These are phyloP conservation scores for Paramecium primaurelia DNA, from an alignment of 73 alveolate genomes.

Conservation along the genomic window DNA sequence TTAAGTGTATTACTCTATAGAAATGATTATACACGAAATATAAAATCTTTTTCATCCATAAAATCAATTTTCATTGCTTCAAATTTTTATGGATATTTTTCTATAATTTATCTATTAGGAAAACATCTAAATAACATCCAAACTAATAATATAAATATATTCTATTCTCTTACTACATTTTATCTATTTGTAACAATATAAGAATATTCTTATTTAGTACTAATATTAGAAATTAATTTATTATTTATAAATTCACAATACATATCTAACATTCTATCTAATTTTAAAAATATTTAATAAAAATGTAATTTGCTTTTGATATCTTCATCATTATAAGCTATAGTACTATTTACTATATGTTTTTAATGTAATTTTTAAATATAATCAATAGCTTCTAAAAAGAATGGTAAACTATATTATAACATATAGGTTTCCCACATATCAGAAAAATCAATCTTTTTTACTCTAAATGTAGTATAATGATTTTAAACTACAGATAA, in stretches of 20 bases:
- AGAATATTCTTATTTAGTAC: background rate
- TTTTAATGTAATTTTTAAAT: background rate
- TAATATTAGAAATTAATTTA: background rate
- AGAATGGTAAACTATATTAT: constrained; percentile 27
- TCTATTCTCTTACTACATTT: constrained; percentile 42
- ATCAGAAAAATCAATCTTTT: constrained; percentile 27
- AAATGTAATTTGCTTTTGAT: background rate
- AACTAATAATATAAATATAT: constrained; percentile 22
- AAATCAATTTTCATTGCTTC: constrained; percentile 4
- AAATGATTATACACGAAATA: constrained; percentile 4
- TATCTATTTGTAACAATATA: background rate
- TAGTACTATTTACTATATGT: background rate
- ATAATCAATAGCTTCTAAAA: constrained; percentile 25
- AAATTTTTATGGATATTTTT: background rate
- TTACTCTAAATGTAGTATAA: constrained; percentile 34
- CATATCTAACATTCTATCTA: constrained; percentile 23
- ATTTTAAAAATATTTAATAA: constrained; percentile 8
- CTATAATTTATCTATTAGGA: constrained; percentile 4
- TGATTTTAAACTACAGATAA: constrained; percentile 31
- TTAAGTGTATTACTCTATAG: background rate
- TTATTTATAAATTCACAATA: constrained; percentile 22
- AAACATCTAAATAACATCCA: constrained; percentile 56
- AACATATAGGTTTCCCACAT: constrained; percentile 44
- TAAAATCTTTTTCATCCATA: constrained; percentile 41
- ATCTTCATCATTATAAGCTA: constrained; percentile 33